Conservation (phyloP, 306 rosid species). For the Rosa rugosa region DNA sequence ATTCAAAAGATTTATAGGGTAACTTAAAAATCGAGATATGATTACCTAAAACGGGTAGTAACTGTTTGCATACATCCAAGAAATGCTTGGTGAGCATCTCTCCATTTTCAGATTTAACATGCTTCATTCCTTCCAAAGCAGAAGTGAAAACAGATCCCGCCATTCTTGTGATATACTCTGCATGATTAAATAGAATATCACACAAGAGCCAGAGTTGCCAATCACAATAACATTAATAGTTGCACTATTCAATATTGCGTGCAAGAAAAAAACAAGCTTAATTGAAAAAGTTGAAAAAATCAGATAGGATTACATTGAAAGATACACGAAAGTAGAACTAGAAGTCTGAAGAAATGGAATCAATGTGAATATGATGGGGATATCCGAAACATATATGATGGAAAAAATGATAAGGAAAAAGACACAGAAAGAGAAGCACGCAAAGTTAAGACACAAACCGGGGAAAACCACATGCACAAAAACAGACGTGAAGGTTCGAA, state of each 20-base stretch:
- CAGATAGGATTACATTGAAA: background rate
- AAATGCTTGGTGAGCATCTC: conserved; percentile 62
- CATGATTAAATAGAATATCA: background rate
- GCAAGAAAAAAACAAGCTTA: background rate
- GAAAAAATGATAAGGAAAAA: background rate
- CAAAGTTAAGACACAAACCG: background rate
- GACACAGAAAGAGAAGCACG: background rate
- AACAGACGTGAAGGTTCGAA: background rate
- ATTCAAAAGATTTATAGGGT: background rate
- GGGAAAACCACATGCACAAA: background rate
- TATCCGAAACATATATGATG: background rate
- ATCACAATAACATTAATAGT: background rate
- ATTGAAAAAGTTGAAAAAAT: no score
- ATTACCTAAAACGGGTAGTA: conserved; percentile 66
- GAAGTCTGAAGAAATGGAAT: background rate
- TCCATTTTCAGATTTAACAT: conserved; percentile 54
- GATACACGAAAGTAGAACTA: background rate
- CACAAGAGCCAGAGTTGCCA: background rate
- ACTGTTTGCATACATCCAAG: conserved; percentile 73
- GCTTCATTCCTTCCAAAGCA: conserved; percentile 54
- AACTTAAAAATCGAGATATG: background rate
- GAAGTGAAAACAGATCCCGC: conserved; percentile 54
- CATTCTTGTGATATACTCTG: conserved; percentile 28
- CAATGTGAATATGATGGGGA: background rate
- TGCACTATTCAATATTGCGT: conserved; percentile 9